These are phyloP conservation scores for Solanum pinnatisectum DNA, from an alignment of 257 asterid species.

Conservation along the genomic window DNA sequence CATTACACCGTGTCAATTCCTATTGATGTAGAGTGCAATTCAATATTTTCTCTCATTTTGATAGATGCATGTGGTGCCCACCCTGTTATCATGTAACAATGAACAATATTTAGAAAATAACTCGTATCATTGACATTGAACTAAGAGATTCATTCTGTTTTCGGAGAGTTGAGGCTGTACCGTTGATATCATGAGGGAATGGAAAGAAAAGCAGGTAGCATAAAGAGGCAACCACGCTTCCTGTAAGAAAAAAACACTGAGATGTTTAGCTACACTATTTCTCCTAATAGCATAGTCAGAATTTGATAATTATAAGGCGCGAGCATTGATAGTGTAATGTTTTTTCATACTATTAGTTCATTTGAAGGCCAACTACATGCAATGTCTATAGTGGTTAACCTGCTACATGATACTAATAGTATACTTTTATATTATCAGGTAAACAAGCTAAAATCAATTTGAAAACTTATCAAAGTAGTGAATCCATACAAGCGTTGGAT, in stretches of 20 bases:
- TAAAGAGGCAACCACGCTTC: conserved; percentile 23
- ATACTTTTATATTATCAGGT: too few species aligned
- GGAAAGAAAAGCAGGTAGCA: conserved; percentile 60
- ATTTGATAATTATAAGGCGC: not conserved
- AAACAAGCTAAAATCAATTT: not conserved
- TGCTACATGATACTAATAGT: not conserved
- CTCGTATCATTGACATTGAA: not conserved
- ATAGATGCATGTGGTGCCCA: conserved; percentile 42
- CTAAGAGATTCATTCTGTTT: not conserved
- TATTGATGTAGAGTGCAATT: not conserved
- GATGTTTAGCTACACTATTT: not conserved
- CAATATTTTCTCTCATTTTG: conserved; percentile 21
- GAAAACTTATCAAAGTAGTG: not conserved
- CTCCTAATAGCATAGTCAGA: not conserved
- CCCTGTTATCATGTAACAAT: conserved; percentile 6
- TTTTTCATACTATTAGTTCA: not conserved
- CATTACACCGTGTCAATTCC: not conserved
- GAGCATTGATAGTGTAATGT: too few species aligned
- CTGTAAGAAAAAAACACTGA: conserved; percentile 1
- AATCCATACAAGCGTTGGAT: not conserved
- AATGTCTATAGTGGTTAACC: not conserved
- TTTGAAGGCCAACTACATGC: not conserved
- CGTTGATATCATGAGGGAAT: conserved; percentile 28
- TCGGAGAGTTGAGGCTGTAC: not conserved
- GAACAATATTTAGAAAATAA: not conserved